Evolutionary conservation across 1,139 yeast genomes (phyloP).

Genomic region (Sugiyamaella grinbergsii): DNA sequence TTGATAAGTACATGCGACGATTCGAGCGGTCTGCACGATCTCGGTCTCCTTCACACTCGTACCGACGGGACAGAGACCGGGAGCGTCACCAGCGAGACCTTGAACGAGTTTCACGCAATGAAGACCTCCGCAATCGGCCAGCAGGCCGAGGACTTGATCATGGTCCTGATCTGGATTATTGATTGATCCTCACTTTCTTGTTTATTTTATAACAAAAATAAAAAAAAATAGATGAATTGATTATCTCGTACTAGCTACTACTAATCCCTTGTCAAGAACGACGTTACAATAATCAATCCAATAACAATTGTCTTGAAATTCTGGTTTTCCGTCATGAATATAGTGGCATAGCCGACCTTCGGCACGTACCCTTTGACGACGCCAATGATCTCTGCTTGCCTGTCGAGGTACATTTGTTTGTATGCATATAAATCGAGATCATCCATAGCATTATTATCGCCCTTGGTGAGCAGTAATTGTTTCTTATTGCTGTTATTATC

Average conservation of each 20-base stretch:
- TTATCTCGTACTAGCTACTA: no score
- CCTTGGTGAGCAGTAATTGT: conserved; percentile 86
- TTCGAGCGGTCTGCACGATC: conserved; percentile 20
- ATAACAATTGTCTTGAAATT: conserved; percentile 72
- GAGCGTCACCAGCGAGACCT: conserved; percentile 25
- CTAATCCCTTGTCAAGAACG: conserved; percentile 42
- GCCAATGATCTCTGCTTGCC: conserved; percentile 79
- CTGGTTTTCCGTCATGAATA: conserved; percentile 84
- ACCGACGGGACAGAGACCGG: conserved; percentile 17
- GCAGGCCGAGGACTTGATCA: conserved; percentile 32
- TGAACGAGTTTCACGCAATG: conserved; percentile 25
- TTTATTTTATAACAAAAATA: no score
- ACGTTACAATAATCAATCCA: conserved; percentile 61
- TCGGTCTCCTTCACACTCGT: conserved; percentile 1
- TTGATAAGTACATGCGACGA: conserved; percentile 39
- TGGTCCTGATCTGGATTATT: conserved; percentile 37
- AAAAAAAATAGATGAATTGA: no score
- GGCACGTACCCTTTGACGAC: conserved; percentile 92
- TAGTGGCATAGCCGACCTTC: conserved; percentile 87
- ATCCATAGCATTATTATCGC: conserved; percentile 93
- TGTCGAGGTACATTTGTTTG: conserved; percentile 73
- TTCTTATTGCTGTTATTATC: conserved; percentile 42
- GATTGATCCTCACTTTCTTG: conserved; percentile 8
- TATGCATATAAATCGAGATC: conserved; percentile 83
- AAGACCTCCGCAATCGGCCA: conserved; percentile 24